Evolutionary conservation across 805 yeast genomes (phyloP).

Genomic region (Saccharomycopsis fodiens): DNA sequence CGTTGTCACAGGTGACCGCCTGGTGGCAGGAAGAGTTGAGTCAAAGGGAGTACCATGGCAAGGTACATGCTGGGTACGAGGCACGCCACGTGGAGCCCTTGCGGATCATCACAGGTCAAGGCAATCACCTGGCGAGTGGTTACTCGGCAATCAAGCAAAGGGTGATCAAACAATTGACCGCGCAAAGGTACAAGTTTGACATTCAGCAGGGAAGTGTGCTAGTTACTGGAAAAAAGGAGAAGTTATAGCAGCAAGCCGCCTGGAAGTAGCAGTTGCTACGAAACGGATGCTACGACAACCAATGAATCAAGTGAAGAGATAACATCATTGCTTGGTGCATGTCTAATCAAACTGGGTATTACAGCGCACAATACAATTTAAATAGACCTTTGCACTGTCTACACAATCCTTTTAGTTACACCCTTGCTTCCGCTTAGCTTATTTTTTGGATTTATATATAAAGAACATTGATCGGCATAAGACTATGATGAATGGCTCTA

Average conservation of each 20-base stretch:
- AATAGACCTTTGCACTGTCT: too few relatives aligned
- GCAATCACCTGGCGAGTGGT: slow-evolving; percentile 59
- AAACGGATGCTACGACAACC: too few relatives aligned
- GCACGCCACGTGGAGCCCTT: slow-evolving; percentile 36
- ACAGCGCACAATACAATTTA: too few relatives aligned
- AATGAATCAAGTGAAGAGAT: too few relatives aligned
- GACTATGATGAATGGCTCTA: too few relatives aligned
- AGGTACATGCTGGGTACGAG: slow-evolving; percentile 28
- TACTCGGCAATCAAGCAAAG: slow-evolving; percentile 38
- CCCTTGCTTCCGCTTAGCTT: too few relatives aligned
- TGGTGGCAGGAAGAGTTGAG: slow-evolving; percentile 63
- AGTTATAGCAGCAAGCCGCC: not conserved
- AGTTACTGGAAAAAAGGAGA: slow-evolving; percentile 35
- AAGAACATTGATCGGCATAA: too few relatives aligned
- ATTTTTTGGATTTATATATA: too few relatives aligned
- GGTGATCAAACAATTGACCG: slow-evolving; percentile 34
- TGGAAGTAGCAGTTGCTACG: too few relatives aligned
- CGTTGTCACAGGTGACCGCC: slow-evolving; percentile 29
- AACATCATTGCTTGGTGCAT: too few relatives aligned
- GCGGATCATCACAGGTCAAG: slow-evolving; percentile 57
- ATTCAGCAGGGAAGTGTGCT: slow-evolving; percentile 39
- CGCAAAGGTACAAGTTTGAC: slow-evolving; percentile 34
- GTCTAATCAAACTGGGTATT: too few relatives aligned
- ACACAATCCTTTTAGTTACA: too few relatives aligned
- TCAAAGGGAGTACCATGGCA: slow-evolving; percentile 36